Evolutionary conservation across 2,329 filamentous ascomycete species (phyloP), one percentile per base, ranked within the genome.

Genomic region (Colletotrichum endophyticum): DNA sequence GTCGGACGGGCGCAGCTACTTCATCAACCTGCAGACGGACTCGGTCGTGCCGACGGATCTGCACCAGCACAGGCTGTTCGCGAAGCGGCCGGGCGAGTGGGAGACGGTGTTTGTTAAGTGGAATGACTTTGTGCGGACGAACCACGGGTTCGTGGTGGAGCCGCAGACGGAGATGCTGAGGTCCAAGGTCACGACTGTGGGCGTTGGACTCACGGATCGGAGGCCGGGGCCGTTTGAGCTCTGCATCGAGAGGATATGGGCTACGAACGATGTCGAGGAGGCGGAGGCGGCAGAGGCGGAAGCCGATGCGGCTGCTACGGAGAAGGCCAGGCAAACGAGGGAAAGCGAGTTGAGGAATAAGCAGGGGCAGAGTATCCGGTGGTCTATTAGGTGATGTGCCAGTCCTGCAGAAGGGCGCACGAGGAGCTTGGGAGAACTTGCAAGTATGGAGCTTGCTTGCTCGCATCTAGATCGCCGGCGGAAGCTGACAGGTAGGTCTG

Each of bases 11-110:
- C 90, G 97, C 75, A 94, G 95, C 81, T 99, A 99, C 87, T 95
- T 98, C 74, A 92, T 99, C 81, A 99, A 99, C 85, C 88, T 99
- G 19, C 97, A 99, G 87, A 98, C 96, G 5, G 96, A 99, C 83
- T 95, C 95, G 2, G 93, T 99, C 72, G 95, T 98, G 64, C 95
- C 95, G 13, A 96, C 96, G n/a, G 97, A 99, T 84, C 89, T 99
- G 78, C 97, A 99, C 84, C 97, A 99, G 84, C 97, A 99, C 85
- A 90, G 97, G 66, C 86, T 99, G 6, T 98, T 95, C 80, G 90
- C 94, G 11, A 94, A 93, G 81, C 91, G 92, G 11, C 93, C 95
- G 0, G 96, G 96, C 1, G 91, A 96, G 81, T 99, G 97, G 97
- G 96, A 99, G 89, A 98, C 97, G 3, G 91, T 98, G n/a, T 85